A percentile compares a stretch with the other conserved stretches of the same genome.
phyloP scores from a whole-genome alignment of 2,329 filamentous ascomycete species.

The Alternaria incomplexa region DNA sequence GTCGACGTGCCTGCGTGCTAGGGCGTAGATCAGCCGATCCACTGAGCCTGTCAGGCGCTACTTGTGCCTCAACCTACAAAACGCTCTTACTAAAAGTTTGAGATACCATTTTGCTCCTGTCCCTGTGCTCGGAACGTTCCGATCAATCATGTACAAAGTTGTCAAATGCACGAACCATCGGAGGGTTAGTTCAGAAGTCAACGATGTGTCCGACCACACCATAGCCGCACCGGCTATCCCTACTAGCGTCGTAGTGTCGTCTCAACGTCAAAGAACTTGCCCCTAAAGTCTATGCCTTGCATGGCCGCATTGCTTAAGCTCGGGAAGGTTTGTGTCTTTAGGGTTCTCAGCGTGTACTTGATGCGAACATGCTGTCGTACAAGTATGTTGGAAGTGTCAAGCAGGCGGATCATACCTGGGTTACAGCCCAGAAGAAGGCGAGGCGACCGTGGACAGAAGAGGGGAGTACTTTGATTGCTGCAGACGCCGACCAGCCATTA shows the following conservation, averaged over 20 bases:
- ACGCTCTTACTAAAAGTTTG: background rate
- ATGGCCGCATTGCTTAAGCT: background rate
- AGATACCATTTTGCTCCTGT: background rate
- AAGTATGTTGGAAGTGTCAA: background rate
- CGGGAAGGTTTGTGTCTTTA: background rate
- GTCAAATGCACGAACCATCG: background rate
- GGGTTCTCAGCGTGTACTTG: background rate
- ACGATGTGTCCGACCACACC: background rate
- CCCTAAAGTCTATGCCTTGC: background rate
- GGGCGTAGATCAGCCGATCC: conserved; percentile 7
- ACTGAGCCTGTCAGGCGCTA: conserved; percentile 2
- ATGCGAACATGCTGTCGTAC: background rate
- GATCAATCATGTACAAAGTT: background rate
- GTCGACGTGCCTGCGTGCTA: conserved; percentile 2
- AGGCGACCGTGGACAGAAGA: background rate
- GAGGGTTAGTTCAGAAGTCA: background rate
- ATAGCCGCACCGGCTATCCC: background rate
- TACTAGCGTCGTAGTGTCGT: background rate
- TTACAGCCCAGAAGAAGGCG: background rate
- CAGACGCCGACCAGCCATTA: background rate
- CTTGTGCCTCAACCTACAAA: conserved; percentile 7
- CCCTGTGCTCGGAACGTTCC: background rate
- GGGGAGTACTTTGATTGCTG: background rate
- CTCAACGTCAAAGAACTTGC: background rate
- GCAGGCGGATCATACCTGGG: background rate